Evolutionary conservation across 345 rosid genomes (phyloP).

Genomic region (Rhodomyrtus tomentosa): DNA sequence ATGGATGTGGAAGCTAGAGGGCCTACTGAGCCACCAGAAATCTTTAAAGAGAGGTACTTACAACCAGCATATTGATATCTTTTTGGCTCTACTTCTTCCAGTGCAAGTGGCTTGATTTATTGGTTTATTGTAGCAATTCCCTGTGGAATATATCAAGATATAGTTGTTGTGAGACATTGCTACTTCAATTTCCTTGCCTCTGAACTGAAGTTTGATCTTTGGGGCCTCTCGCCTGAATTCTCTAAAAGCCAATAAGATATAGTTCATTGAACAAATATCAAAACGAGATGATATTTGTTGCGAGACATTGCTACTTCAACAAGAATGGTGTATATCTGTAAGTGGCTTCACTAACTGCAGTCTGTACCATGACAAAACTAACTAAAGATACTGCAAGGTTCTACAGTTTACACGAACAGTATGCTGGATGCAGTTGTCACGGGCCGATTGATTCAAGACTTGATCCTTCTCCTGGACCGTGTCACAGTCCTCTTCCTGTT

Average conservation of each 20-base stretch:
- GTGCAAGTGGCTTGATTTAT: not conserved
- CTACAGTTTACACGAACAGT: not conserved
- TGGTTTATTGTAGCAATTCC: not conserved
- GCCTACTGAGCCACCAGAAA: conserved; percentile 21
- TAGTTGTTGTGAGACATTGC: not conserved
- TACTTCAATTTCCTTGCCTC: not conserved
- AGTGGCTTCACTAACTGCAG: not conserved
- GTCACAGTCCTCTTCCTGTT: not conserved
- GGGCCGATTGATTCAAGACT: too few relatives aligned
- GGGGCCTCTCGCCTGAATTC: not conserved
- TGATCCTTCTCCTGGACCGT: too few relatives aligned
- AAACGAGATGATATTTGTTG: too few relatives aligned
- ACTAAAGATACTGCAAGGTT: not conserved
- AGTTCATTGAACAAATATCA: not conserved
- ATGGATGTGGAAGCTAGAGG: conserved; percentile 38
- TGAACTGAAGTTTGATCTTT: not conserved
- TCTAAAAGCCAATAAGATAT: not conserved
- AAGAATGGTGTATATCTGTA: not conserved
- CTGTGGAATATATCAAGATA: not conserved
- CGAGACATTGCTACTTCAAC: too few relatives aligned
- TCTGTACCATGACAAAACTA: not conserved
- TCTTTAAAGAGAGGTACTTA: conserved; percentile 52
- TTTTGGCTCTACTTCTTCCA: not conserved
- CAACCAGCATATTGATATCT: not conserved
- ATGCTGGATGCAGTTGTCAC: not conserved